Evolutionary conservation across 106 monocot species (phyloP), one percentile per base, ranked within the genome.

Genomic region (Platanthera zijinensis): DNA sequence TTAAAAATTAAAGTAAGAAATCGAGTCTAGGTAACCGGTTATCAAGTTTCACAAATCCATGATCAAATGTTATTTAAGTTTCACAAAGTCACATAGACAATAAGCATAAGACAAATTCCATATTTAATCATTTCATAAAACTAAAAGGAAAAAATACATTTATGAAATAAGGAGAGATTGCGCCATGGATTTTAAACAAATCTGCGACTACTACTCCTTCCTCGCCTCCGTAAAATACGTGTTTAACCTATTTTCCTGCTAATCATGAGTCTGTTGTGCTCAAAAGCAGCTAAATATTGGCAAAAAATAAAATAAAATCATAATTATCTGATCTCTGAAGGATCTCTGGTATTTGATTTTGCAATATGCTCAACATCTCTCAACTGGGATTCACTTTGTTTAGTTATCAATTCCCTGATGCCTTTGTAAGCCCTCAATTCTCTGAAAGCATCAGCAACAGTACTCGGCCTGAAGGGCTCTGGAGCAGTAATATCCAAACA

Each of bases 371-470:
- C 70, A 71, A 53, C 5, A 52, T 78, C 78, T 69, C 10, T 10
- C 5, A 72, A 50, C 10, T 75, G 77, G 28, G 77, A 70, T 14
- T 57, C 86, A 56, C 82, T 68, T 57, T 80, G 80, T 18, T 61
- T 80, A 53, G 89, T 80, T 52, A 96, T 71, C 18, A 69, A 57
- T 50, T 93, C 89, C 73, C 80, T 90, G 51, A 90, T 81, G 49
- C 87, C 82, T 57, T 73, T 81, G 64, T 89, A 93, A 47, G 17
- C 74, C 64, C 73, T 81, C 32, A 96, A 79, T 68, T 96, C 93
- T 75, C 84, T 77, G 28, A 93, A 78, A 50, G 90, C 96, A 79
- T 91, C 84, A 1, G 82, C 82, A 17, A 84, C 75, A 50, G 96
- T 96, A 76, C 80, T 90, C 2, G 85, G 84, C 78, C 51, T 85